Evolutionary conservation across 2,329 filamentous ascomycete genomes (phyloP), one percentile per base, ranked within the genome.

Genomic region (Alternaria burnsii): DNA sequence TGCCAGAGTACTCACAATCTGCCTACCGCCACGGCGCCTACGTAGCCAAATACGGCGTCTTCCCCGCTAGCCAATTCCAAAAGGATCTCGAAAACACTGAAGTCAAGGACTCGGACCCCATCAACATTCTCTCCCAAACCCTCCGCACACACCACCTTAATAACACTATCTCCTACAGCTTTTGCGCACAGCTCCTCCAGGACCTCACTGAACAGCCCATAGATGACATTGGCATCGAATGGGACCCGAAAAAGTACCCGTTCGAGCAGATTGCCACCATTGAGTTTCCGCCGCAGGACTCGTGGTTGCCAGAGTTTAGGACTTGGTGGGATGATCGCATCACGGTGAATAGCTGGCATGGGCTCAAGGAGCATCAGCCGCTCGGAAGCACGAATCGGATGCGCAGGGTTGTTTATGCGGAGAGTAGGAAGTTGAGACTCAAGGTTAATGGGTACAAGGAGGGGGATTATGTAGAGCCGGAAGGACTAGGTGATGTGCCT

Each of bases 1-100:
- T 72, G 71, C 71, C 71, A 11, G 71, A 81, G 58, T 83, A 85
- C 71, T 82, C 80, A 0, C 82, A 85, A 67, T 80, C 77, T 14
- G 80, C 83, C 0, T 84, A 83, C 65, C 80, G 81, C 22, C 84
- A 81, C 61, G 82, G 82, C 20, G 75, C 81, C 52, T 82, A 82
- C 58, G 77, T 84, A 2, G 76, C 78, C 52, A 85, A 85, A 62
- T 84, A 83, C 62, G 78, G 77, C 53, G 76, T 84, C 28, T 77
- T 82, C 6, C 83, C 82, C 0, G 78, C 73, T 14, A 71, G 72
- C 3, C 72, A 79, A 5, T 80, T 75, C 2, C 80, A 83, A 66
- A 75, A 75, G 48, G 79, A 79, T 52, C 73, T 81, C 38, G 75
- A 77, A 18, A 76, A 83, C 58, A 77, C 71, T 0, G 74, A 69